phyloP scores from a whole-genome alignment of 768 basidiomycete species.

The Hericium rajendrae region DNA sequence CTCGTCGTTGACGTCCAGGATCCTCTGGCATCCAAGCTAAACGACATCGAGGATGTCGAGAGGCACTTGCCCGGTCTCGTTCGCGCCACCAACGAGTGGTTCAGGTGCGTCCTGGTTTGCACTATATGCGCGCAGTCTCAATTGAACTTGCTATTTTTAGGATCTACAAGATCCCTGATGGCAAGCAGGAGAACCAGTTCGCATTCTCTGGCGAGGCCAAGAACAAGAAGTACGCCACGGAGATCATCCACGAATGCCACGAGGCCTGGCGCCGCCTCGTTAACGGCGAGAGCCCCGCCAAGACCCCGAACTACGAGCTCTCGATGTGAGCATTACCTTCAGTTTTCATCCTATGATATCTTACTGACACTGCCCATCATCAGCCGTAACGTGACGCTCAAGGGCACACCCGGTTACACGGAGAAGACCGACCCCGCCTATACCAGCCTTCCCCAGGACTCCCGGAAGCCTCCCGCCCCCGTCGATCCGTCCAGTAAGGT shows the following conservation, averaged over 20 bases:
- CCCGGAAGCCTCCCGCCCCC: constrained; percentile 75
- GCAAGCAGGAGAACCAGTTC: constrained; percentile 95
- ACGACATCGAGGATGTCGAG: constrained; percentile 99
- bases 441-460: constrained; percentile 61
- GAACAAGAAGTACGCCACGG: constrained; percentile 98
- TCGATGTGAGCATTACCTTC: constrained; percentile 59
- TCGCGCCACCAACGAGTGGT: constrained; percentile 98
- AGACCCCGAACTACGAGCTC: constrained; percentile 63
- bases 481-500: constrained; percentile 83
- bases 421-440: constrained; percentile 54
- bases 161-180: constrained; percentile 95
- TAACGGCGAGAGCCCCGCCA: constrained; percentile 66
- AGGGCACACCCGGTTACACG: constrained; percentile 64
- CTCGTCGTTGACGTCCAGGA: constrained; percentile 95
- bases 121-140: neutral
- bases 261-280: constrained; percentile 97
- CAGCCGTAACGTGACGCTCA: constrained; percentile 75
- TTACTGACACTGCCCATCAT: too few species aligned
- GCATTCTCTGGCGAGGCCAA: constrained; percentile 99
- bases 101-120: constrained; percentile 48
- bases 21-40: constrained; percentile 91
- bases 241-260: constrained; percentile 98
- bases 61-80: constrained; percentile 94
- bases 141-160: constrained; percentile 25
- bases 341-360: neutral